Conservation (phyloP, 1,139 yeast genomes). For the Taiozyma sp. region DNA sequence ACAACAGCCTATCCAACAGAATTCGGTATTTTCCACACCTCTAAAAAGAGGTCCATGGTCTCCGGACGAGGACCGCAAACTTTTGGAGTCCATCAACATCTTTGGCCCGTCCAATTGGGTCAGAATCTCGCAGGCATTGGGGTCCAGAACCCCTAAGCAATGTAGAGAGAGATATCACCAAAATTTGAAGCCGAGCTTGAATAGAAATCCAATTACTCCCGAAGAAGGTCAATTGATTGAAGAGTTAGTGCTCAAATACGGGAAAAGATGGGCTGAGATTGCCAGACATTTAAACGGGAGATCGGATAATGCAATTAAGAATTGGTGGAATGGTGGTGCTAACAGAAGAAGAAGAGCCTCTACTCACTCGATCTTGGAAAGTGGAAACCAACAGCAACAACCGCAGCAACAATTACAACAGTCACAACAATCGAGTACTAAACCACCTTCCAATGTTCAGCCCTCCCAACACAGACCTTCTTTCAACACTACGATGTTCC, state of each 20-base stretch:
- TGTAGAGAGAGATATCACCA: conserved; percentile 92
- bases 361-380: conserved; percentile 17
- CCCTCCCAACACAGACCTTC: conserved; percentile 8
- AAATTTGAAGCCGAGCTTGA: conserved; percentile 78
- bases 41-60: conserved; percentile 74
- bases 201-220: conserved; percentile 74
- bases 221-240: conserved; percentile 85
- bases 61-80: conserved; percentile 71
- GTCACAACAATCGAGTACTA: conserved; percentile 2
- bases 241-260: conserved; percentile 69
- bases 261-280: conserved; percentile 93
- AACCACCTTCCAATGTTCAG: conserved; percentile 10
- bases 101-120: conserved; percentile 95
- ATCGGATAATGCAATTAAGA: conserved; percentile 85
- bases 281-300: conserved; percentile 84
- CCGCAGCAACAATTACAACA: conserved; percentile 6
- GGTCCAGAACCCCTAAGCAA: conserved; percentile 84
- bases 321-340: conserved; percentile 97
- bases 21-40: conserved; percentile 4
- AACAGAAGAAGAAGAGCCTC: conserved; percentile 48
- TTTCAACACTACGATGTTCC: conserved; percentile 17
- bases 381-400: conserved; percentile 1
- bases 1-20: neutral
- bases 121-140: conserved; percentile 65
- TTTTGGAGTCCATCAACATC: conserved; percentile 61